Percentiles rank a stretch among this genome's conserved stretches.
These are phyloP conservation scores for Xylaria sp. DNA, from an alignment of 2,329 filamentous ascomycete genomes.

Conservation along the genomic window DNA sequence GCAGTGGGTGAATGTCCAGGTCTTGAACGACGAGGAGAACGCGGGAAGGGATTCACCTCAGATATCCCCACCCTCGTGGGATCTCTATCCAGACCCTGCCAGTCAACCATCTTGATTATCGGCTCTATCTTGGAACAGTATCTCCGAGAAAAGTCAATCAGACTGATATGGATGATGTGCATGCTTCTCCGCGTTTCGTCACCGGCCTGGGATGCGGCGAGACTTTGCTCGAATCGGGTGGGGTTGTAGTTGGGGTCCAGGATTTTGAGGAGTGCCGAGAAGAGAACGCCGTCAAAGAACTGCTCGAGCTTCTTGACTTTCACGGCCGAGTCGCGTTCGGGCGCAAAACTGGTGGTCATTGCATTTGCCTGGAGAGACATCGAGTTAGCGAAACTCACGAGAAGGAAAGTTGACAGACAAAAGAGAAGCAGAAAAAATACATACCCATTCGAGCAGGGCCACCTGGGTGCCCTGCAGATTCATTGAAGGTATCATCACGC, in stretches of 20 bases:
- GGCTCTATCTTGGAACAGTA: conserved; percentile 47
- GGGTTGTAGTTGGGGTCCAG: conserved; percentile 54
- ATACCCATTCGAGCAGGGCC: conserved; percentile 30
- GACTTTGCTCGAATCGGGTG: conserved; percentile 45
- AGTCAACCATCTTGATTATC: conserved; percentile 49
- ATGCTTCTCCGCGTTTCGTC: conserved; percentile 45
- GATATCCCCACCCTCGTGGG: conserved; percentile 50
- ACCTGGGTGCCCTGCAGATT: conserved; percentile 20
- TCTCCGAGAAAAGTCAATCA: conserved; percentile 51
- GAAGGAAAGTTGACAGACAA: conserved; percentile 30
- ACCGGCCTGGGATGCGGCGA: conserved; percentile 39
- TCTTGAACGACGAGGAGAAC: background rate
- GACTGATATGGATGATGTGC: conserved; percentile 49
- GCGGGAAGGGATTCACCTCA: conserved; percentile 27
- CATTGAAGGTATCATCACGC: conserved; percentile 27
- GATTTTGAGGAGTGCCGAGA: conserved; percentile 53
- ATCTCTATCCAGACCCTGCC: conserved; percentile 53
- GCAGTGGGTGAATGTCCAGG: background rate
- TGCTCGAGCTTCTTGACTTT: conserved; percentile 47
- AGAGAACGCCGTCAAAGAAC: conserved; percentile 48
- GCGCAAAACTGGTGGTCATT: conserved; percentile 25
- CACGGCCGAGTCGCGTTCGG: conserved; percentile 35
- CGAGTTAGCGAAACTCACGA: conserved; percentile 16
- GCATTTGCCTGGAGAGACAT: conserved; percentile 25
- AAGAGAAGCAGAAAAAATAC: conserved; percentile 18